These are phyloP conservation scores for Solanum appendiculatum DNA, from an alignment of 257 asterid species.

Conservation along the genomic window DNA sequence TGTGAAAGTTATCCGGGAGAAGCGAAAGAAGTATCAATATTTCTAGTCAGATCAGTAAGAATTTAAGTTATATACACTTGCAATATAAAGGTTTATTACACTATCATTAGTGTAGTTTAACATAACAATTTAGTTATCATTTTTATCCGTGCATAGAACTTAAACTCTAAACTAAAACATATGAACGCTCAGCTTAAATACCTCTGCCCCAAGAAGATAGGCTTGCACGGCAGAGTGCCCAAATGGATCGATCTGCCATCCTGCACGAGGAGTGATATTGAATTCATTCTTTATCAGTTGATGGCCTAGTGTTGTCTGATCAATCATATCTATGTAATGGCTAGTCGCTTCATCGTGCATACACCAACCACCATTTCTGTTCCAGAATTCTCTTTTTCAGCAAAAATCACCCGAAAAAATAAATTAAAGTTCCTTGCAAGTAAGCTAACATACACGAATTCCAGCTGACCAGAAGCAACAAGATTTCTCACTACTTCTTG, in stretches of 20 bases:
- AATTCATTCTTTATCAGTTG: constrained; percentile 52
- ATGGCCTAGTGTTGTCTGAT: constrained; percentile 91
- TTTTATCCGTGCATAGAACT: neutral
- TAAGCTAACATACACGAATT: constrained; percentile 58
- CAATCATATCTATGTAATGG: constrained; percentile 88
- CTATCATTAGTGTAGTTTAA: neutral
- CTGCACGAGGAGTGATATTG: constrained; percentile 81
- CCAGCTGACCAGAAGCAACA: constrained; percentile 68
- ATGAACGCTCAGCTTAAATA: constrained; percentile 1
- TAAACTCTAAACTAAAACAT: neutral
- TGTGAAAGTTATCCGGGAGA: constrained; percentile 7
- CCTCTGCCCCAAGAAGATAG: constrained; percentile 75
- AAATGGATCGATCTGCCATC: constrained; percentile 97
- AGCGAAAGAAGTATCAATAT: neutral
- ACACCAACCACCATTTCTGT: constrained; percentile 94
- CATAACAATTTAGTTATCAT: neutral
- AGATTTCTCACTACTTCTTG: constrained; percentile 46
- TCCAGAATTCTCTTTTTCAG: neutral
- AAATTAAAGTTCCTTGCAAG: neutral
- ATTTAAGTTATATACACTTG: neutral
- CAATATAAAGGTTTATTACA: neutral
- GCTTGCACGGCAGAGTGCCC: constrained; percentile 95
- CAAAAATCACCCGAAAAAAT: neutral
- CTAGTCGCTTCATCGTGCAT: constrained; percentile 90
- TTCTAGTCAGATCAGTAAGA: neutral